Evolutionary conservation across 2,329 filamentous ascomycete genomes (phyloP), one percentile per base, ranked within the genome.

Genomic region (Eutypella sp.): DNA sequence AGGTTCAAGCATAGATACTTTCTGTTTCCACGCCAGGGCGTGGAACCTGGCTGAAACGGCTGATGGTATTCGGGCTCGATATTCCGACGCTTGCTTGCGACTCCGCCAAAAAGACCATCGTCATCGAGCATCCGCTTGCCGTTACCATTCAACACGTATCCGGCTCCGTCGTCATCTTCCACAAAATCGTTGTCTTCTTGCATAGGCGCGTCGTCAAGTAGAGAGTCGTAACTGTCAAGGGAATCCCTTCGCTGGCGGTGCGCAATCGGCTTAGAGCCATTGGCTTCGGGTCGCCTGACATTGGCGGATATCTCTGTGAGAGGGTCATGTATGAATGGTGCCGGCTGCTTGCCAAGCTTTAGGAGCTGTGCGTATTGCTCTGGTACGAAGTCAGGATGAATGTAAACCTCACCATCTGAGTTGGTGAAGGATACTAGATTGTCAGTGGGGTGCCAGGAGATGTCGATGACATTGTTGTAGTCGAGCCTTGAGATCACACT

Each of bases 1-100:
- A 99, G 72, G 62, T 97, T 97, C 34, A 97, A 78, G 60, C 89
- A 96, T 1, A 99, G 77, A 62, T 99, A 96, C 61, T 92, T 89
- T 52, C 93, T 79, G 64, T 96, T 93, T 2, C 93, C 93, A 51
- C 89, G 82, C 95, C 93, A 99, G 0, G 92, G 92, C 0, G 93
- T 99, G 44, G 90, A 91, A 1, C 93, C 92, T 0, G 92, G 89
- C 64, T 99, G 95, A 64, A 99, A 95, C 2, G 92, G 71, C 44
- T 85, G 81, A 57, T 99, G 95, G 29, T 87, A 79, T 56, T 82
- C 78, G 1, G 90, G 84, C 52, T 81, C 56, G 7, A 78, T 58
- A 40, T 74, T 72, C 8, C 68, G 66, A 8, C 77, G 71, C 58
- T 82, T 82, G 57, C 57, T 74, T 3, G 68, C 54, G 20, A 68